These are phyloP conservation scores for Plasmodium coatneyi DNA, from an alignment of 169 alveolate genomes.

Conservation along the genomic window DNA sequence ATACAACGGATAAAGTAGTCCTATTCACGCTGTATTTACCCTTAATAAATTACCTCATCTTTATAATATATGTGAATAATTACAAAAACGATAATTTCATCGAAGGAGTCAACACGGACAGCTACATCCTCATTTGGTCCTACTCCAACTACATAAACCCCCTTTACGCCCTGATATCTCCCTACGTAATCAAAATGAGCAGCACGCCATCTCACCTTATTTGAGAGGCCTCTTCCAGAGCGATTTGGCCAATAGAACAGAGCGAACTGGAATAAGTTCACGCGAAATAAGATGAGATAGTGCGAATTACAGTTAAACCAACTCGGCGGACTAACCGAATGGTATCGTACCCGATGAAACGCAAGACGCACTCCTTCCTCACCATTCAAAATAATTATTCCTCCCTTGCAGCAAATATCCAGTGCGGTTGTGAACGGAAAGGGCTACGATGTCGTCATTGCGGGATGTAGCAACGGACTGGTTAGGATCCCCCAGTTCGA, in stretches of 20 bases:
- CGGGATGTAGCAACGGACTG: conserved; percentile 74
- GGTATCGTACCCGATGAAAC: background rate
- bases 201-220: background rate
- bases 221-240: background rate
- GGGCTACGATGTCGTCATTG: conserved; percentile 48
- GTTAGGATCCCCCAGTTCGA: background rate
- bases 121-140: conserved; percentile 70
- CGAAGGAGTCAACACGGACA: conserved; percentile 74
- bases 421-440: conserved; percentile 66
- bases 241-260: background rate
- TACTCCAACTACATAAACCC: conserved; percentile 64
- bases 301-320: no score
- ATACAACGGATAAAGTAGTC: conserved; percentile 67
- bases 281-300: no score
- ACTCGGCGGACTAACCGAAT: background rate
- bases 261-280: no score
- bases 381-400: background rate
- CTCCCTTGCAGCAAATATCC: conserved; percentile 53
- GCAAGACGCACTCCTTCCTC: background rate
- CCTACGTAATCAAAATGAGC: conserved; percentile 40
- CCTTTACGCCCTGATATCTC: conserved; percentile 61
- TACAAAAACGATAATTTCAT: conserved; percentile 45
- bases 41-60: conserved; percentile 49
- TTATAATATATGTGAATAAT: conserved; percentile 50
- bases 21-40: conserved; percentile 36